Evolutionary conservation across 2,329 filamentous ascomycete genomes (phyloP).

Genomic region (Penicillium sp.): DNA sequence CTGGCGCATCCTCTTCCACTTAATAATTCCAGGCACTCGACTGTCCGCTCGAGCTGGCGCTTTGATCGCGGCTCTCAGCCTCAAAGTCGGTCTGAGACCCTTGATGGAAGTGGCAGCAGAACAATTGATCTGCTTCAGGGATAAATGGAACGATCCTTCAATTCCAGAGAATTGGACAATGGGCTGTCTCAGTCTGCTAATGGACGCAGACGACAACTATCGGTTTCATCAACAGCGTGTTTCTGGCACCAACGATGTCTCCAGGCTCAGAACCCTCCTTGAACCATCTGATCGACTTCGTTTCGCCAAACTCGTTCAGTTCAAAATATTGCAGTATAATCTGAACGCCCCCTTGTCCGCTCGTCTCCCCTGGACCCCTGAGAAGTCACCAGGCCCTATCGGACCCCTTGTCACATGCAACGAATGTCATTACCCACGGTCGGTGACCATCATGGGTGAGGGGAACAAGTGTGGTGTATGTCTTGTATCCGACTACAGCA

Average conservation of each 20-base stretch:
- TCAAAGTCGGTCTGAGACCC: constrained; percentile 45
- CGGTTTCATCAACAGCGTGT: neutral
- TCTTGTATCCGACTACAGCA: neutral
- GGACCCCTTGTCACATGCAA: neutral
- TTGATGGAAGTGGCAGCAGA: constrained; percentile 38
- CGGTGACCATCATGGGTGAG: neutral
- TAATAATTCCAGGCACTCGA: neutral
- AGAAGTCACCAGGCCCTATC: neutral
- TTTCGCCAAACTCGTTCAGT: neutral
- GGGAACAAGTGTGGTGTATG: neutral
- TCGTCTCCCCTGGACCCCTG: neutral
- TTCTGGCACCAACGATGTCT: neutral
- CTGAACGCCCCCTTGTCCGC: neutral
- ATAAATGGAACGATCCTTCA: constrained; percentile 45
- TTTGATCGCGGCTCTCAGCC: constrained; percentile 25
- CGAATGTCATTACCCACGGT: neutral
- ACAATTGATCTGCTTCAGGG: constrained; percentile 39
- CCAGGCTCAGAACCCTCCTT: neutral
- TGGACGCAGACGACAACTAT: neutral
- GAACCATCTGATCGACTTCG: neutral
- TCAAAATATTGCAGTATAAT: neutral
- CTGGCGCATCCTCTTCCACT: neutral
- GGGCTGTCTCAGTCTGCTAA: constrained; percentile 2
- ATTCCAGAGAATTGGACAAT: constrained; percentile 45
- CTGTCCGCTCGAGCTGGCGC: neutral